Percentiles rank a stretch among this genome's conserved stretches.
These are phyloP conservation scores for Plicaturopsis crispa DNA, from an alignment of 768 basidiomycete genomes.

Conservation along the genomic window DNA sequence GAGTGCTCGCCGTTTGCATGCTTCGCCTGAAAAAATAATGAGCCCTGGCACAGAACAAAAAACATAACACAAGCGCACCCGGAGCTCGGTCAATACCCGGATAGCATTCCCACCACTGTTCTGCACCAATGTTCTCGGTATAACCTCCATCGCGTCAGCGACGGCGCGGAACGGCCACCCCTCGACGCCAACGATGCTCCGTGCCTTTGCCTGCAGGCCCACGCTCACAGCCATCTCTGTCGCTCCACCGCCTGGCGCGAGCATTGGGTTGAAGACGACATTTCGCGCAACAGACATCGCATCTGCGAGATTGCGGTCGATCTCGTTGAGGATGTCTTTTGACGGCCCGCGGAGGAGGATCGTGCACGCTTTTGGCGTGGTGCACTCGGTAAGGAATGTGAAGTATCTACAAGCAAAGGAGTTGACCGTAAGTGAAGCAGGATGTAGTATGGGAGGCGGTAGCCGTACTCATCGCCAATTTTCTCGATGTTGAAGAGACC, in stretches of 20 bases:
- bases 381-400: slow-evolving; percentile 92
- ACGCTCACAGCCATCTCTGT: slow-evolving; percentile 98
- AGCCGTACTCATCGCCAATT: slow-evolving; percentile 81
- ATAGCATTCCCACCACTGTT: slow-evolving; percentile 96
- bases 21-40: slow-evolving; percentile 59
- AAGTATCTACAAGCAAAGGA: slow-evolving; percentile 64
- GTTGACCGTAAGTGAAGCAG: neutral
- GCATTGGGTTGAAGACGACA: slow-evolving; percentile 88
- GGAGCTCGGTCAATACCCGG: slow-evolving; percentile 83
- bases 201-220: slow-evolving; percentile 72
- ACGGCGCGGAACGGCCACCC: slow-evolving; percentile 90
- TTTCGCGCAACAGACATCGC: slow-evolving; percentile 98
- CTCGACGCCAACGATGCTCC: slow-evolving; percentile 79
- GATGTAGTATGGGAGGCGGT: slow-evolving; percentile 1
- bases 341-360: slow-evolving; percentile 96
- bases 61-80: slow-evolving; percentile 43
- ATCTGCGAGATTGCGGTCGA: slow-evolving; percentile 95
- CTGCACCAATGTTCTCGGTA: slow-evolving; percentile 90
- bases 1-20: slow-evolving; percentile 87
- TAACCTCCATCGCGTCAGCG: slow-evolving; percentile 95
- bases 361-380: slow-evolving; percentile 90
- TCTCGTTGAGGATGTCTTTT: slow-evolving; percentile 97
- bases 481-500: slow-evolving; percentile 97
- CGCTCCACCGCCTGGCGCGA: slow-evolving; percentile 95
- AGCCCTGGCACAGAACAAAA: slow-evolving; percentile 1